Conservation (phyloP, 139 green algal genomes). For the Marvania coccoides region DNA sequence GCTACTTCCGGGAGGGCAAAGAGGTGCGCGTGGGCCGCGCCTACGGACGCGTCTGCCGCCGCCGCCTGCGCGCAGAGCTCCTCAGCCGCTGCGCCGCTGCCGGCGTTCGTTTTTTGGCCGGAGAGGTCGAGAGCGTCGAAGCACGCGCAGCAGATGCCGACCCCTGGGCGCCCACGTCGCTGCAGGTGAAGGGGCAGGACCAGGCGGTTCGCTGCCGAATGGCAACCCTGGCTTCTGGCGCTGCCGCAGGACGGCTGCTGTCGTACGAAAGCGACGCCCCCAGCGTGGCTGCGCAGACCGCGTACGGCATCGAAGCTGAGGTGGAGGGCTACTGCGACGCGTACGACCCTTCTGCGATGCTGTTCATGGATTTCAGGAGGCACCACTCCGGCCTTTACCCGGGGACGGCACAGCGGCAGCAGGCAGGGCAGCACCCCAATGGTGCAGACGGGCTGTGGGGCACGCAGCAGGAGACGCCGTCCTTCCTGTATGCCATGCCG, state of each 20-base stretch:
- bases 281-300: constrained; percentile 80
- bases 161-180: neutral
- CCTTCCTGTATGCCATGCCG: constrained; percentile 98
- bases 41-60: constrained; percentile 74
- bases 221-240: constrained; percentile 74
- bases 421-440: constrained; percentile 48
- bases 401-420: constrained; percentile 41
- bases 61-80: constrained; percentile 57
- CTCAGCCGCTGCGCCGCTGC: constrained; percentile 8
- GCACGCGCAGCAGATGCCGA: neutral
- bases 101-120: constrained; percentile 59
- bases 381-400: constrained; percentile 63
- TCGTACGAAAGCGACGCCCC: constrained; percentile 40
- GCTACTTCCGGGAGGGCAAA: constrained; percentile 68
- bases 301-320: constrained; percentile 88
- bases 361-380: constrained; percentile 99
- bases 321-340: constrained; percentile 48
- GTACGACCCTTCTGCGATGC: constrained; percentile 73
- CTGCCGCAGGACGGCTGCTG: constrained; percentile 70
- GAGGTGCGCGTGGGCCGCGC: constrained; percentile 67
- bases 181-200: constrained; percentile 2
- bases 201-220: constrained; percentile 5
- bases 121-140: constrained; percentile 48
- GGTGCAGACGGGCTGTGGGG: constrained; percentile 25
- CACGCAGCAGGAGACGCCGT: constrained; percentile 64